phyloP scores from a whole-genome alignment of 2,329 filamentous ascomycete species.

The Nannizziopsis arthrosporioides region DNA sequence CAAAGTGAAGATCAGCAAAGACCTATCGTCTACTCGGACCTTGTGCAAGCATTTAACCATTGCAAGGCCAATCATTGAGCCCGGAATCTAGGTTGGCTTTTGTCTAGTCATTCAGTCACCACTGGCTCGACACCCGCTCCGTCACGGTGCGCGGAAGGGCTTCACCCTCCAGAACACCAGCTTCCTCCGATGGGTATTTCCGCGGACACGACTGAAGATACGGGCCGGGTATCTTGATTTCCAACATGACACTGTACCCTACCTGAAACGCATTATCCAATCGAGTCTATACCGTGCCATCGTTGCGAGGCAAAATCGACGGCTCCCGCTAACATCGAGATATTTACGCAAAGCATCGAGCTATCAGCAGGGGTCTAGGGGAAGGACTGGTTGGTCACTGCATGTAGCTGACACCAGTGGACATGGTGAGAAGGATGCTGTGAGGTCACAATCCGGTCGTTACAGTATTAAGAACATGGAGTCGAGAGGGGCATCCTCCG shows the following conservation, averaged over 20 bases:
- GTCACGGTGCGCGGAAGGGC: constrained; percentile 1
- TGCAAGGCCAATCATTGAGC: background rate
- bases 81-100: background rate
- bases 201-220: constrained; percentile 51
- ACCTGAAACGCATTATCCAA: constrained; percentile 57
- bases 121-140: constrained; percentile 12
- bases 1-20: too few species aligned
- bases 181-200: constrained; percentile 49
- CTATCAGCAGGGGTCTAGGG: background rate
- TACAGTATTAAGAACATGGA: constrained; percentile 13
- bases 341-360: background rate
- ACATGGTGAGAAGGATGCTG: background rate
- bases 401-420: background rate
- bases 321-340: background rate
- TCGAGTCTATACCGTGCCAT: constrained; percentile 66
- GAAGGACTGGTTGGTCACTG: background rate
- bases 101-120: background rate
- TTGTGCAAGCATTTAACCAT: background rate
- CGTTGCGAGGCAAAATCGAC: constrained; percentile 49
- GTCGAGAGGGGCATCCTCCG: constrained; percentile 17
- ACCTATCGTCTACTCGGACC: too few species aligned
- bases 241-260: constrained; percentile 62
- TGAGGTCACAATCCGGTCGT: background rate
- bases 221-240: constrained; percentile 57
- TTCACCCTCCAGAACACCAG: constrained; percentile 3